A percentile compares a stretch with the other conserved stretches of the same genome.
Evolutionary conservation across 2,329 filamentous ascomycete species (phyloP).

Genomic region (Fusarium albosuccineum): DNA sequence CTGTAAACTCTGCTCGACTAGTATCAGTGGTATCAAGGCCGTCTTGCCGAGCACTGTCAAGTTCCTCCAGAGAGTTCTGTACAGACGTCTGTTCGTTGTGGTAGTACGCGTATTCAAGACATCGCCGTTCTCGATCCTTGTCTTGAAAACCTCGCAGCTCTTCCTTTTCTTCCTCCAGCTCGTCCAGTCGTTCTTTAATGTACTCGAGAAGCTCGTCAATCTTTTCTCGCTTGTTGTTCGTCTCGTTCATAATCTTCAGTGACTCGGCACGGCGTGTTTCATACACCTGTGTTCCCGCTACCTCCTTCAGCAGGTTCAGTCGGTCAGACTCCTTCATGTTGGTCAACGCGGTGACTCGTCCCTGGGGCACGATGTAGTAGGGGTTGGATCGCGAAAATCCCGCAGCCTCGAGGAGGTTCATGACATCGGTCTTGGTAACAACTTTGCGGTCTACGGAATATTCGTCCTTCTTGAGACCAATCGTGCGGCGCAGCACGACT

Average conservation of each 20-base stretch:
- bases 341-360: constrained; percentile 92
- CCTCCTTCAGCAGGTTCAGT: constrained; percentile 91
- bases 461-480: constrained; percentile 98
- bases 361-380: constrained; percentile 99
- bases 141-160: constrained; percentile 95
- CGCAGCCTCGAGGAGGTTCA: constrained; percentile 94
- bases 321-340: constrained; percentile 99
- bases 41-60: constrained; percentile 84
- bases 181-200: constrained; percentile 88
- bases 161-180: constrained; percentile 97
- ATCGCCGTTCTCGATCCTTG: constrained; percentile 91
- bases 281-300: constrained; percentile 98
- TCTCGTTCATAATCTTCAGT: constrained; percentile 96
- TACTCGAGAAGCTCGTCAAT: constrained; percentile 93
- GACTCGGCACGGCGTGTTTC: constrained; percentile 92
- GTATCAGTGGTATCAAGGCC: constrained; percentile 88
- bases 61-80: constrained; percentile 79
- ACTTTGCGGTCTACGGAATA: constrained; percentile 98
- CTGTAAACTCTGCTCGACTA: constrained; percentile 80
- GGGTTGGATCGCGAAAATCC: constrained; percentile 98
- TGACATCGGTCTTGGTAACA: constrained; percentile 92
- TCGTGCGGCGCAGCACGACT: constrained; percentile 90
- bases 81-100: constrained; percentile 88
- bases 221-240: constrained; percentile 92
- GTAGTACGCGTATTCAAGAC: constrained; percentile 94